Evolutionary conservation across 805 yeast genomes (phyloP), one percentile per base, ranked within the genome.

Genomic region (Saccharomyces mikatae): DNA sequence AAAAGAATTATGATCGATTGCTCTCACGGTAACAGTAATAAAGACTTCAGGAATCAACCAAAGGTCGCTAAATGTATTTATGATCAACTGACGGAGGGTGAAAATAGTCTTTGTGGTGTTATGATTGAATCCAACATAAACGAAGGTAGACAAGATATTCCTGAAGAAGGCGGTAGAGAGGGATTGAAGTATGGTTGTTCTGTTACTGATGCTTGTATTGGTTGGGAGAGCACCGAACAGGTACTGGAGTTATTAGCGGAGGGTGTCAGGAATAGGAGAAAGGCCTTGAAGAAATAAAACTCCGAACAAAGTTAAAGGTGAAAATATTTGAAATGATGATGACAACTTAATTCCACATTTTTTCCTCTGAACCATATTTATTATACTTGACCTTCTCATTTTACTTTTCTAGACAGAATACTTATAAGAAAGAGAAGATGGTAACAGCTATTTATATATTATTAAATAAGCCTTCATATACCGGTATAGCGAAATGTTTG

Each of bases 161-260:
- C 92, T 55, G 80, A 88, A 49, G 75, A 81, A 55, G 86, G 84
- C 52, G 96, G 96, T 53, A 85, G 86, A 67, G 78, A 77, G 53
- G 81, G 77, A 24, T 80, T 92, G 73, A 81, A 86, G 66, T 92
- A 92, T 74, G 99, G 99, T 58, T 88, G 90, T 59, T 87, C 96
- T 30, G 90, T 92, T 64, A 92, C 99, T n/a, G 99, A 92, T 72
- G 96, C 97, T 31, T 92, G 99, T 78, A 90, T 92, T 57, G 80
- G 89, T 56, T 89, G 96, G 89, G 94, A 87, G 52, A 76, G 82
- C 50, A 92, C 99, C 17, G 92, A 78, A 50, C 73, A 71, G 27
- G 92, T 89, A 53, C 77, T 92, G 62, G 79, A 77, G 51, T 75
- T 76, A 51, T 80, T 92, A 64, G 84, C 97, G 27, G 79, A 80